phyloP scores from a whole-genome alignment of 1,284 basidiomycete genomes.

The Ustilago loliicola region DNA sequence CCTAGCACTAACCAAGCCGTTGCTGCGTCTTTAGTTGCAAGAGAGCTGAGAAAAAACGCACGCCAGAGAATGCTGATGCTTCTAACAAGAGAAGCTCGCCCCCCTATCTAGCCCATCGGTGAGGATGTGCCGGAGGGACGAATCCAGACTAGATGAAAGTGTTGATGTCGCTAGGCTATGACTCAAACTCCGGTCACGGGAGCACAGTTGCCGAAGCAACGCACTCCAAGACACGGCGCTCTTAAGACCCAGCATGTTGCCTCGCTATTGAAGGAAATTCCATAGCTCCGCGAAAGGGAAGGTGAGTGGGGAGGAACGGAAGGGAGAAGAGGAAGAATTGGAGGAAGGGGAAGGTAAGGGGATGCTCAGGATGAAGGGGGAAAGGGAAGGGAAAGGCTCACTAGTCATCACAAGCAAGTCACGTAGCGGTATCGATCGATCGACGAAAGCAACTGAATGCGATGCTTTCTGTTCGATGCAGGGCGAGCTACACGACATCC shows the following conservation, averaged over 20 bases:
- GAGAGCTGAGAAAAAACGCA: conserved; percentile 17
- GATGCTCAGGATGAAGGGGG: background rate
- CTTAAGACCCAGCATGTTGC: conserved; percentile 56
- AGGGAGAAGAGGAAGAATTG: background rate
- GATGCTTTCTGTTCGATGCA: conserved; percentile 13
- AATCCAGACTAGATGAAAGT: conserved; percentile 47
- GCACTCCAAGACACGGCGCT: conserved; percentile 55
- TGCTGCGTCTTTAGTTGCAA: conserved; percentile 45
- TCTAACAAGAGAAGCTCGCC: conserved; percentile 28
- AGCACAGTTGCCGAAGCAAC: conserved; percentile 15
- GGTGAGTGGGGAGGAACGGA: background rate
- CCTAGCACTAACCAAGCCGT: conserved; percentile 18
- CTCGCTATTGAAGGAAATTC: conserved; percentile 1
- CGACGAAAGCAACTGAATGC: conserved; percentile 3
- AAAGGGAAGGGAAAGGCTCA: background rate
- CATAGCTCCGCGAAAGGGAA: background rate
- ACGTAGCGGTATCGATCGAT: conserved; percentile 11
- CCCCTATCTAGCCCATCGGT: conserved; percentile 11
- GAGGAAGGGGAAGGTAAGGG: background rate
- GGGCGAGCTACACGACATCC: conserved; percentile 57
- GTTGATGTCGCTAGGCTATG: conserved; percentile 58
- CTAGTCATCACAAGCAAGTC: conserved; percentile 21
- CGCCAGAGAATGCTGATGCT: conserved; percentile 32
- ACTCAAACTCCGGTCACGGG: conserved; percentile 61
- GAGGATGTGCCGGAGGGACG: conserved; percentile 16